A percentile compares a stretch with the other conserved stretches of the same genome.
phyloP scores from a whole-genome alignment of 306 rosid genomes.

The Trifolium repens region DNA sequence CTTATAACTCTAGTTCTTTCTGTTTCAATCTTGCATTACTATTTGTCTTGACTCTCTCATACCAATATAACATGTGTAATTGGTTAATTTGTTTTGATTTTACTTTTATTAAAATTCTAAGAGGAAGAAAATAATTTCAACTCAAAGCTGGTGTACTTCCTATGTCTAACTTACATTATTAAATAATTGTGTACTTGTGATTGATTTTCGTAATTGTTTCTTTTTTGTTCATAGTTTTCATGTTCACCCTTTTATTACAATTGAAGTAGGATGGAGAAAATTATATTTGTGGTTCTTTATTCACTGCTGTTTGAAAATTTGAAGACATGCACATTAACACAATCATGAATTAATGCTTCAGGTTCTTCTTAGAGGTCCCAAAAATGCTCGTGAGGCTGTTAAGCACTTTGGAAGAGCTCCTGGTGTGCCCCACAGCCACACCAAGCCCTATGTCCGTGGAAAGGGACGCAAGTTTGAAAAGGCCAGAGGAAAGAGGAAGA shows the following conservation, averaged over 20 bases:
- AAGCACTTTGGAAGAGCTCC: constrained; percentile 77
- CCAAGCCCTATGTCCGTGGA: constrained; percentile 63
- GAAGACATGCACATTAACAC: no score
- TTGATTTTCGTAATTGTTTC: background rate
- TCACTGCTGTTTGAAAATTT: background rate
- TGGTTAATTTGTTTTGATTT: background rate
- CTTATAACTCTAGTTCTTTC: background rate
- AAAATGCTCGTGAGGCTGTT: constrained; percentile 73
- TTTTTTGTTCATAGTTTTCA: background rate
- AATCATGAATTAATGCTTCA: constrained; percentile 23
- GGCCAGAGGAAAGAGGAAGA: constrained; percentile 67
- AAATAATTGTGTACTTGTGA: background rate
- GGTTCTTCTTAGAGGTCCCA: constrained; percentile 70
- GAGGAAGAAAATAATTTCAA: background rate
- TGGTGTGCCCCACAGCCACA: constrained; percentile 74
- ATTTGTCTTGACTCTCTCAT: background rate
- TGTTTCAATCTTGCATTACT: background rate
- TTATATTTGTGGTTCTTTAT: background rate
- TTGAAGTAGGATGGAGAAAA: background rate
- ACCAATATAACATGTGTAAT: background rate
- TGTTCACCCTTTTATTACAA: background rate
- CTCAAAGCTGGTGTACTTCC: background rate
- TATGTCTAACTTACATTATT: background rate
- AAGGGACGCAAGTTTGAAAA: constrained; percentile 61
- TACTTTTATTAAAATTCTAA: background rate